phyloP scores from a whole-genome alignment of 2,329 filamentous ascomycete genomes.

The Coleophoma cylindrospora region DNA sequence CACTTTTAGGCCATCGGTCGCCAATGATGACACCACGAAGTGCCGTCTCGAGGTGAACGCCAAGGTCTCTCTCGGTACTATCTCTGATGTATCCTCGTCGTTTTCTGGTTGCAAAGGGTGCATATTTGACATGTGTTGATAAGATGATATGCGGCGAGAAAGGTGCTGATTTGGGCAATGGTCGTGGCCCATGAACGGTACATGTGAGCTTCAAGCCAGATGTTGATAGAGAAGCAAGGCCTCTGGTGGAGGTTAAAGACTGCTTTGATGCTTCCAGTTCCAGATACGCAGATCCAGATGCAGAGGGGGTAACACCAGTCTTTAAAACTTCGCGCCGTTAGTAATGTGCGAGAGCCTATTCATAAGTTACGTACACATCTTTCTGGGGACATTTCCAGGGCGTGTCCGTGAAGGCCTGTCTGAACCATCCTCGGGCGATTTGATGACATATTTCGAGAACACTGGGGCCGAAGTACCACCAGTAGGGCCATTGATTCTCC shows the following conservation, averaged over 20 bases:
- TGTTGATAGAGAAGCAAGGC: conserved; percentile 37
- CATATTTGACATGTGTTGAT: conserved; percentile 92
- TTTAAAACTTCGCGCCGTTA: conserved; percentile 62
- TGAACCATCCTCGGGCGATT: conserved; percentile 38
- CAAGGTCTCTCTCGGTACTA: conserved; percentile 79
- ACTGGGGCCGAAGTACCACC: conserved; percentile 72
- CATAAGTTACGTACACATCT: conserved; percentile 65
- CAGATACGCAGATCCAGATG: conserved; percentile 87
- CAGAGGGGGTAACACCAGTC: conserved; percentile 87
- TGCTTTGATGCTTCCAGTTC: conserved; percentile 48
- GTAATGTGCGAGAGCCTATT: conserved; percentile 1
- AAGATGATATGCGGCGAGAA: conserved; percentile 92
- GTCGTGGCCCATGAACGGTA: conserved; percentile 88
- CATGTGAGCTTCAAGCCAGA: conserved; percentile 82
- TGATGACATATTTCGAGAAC: conserved; percentile 48
- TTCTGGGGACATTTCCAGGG: conserved; percentile 67
- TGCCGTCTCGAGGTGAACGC: conserved; percentile 86
- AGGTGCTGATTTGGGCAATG: conserved; percentile 80
- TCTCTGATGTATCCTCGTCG: conserved; percentile 84
- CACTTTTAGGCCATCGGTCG: conserved; percentile 97
- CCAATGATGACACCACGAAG: conserved; percentile 86
- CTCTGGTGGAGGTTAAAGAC: conserved; percentile 42
- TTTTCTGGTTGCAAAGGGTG: conserved; percentile 82
- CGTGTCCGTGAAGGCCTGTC: conserved; percentile 50
- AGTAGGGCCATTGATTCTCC: conserved; percentile 83